These are phyloP conservation scores for Blastobotrys buckinghamii DNA, from an alignment of 1,139 yeast species.

Conservation along the genomic window DNA sequence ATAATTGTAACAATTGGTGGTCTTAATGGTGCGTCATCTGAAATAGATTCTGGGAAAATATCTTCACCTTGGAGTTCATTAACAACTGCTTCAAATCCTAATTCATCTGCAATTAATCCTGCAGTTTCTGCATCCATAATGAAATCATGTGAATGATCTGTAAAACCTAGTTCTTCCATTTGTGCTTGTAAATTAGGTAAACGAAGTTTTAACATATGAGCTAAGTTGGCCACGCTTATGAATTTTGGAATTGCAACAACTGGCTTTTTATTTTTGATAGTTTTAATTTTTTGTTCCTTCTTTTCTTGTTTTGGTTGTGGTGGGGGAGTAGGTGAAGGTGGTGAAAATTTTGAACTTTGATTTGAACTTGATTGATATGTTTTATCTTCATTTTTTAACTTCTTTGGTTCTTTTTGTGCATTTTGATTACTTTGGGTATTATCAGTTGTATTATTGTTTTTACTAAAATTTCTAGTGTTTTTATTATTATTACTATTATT, in stretches of 20 bases:
- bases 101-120: slow-evolving; percentile 80
- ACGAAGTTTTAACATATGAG: slow-evolving; percentile 63
- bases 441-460: not conserved
- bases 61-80: slow-evolving; percentile 61
- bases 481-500: not conserved
- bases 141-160: slow-evolving; percentile 66
- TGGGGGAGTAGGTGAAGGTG: slow-evolving; percentile 2
- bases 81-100: slow-evolving; percentile 57
- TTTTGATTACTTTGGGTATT: not conserved
- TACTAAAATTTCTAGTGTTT: not conserved
- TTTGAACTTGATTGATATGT: not conserved
- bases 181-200: slow-evolving; percentile 53
- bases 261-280: slow-evolving; percentile 19
- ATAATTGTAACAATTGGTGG: slow-evolving; percentile 95
- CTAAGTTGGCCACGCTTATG: slow-evolving; percentile 67
- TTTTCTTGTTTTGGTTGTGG: not conserved
- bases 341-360: too few species aligned
- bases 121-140: slow-evolving; percentile 85
- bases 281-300: slow-evolving; percentile 17
- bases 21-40: slow-evolving; percentile 48
- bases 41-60: slow-evolving; percentile 42
- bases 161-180: slow-evolving; percentile 67
- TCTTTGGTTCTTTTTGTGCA: not conserved
- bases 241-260: slow-evolving; percentile 60
- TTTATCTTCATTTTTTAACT: too few species aligned